These are phyloP conservation scores for Achaetomium macrosporum DNA, from an alignment of 2,329 filamentous ascomycete species.

Conservation along the genomic window DNA sequence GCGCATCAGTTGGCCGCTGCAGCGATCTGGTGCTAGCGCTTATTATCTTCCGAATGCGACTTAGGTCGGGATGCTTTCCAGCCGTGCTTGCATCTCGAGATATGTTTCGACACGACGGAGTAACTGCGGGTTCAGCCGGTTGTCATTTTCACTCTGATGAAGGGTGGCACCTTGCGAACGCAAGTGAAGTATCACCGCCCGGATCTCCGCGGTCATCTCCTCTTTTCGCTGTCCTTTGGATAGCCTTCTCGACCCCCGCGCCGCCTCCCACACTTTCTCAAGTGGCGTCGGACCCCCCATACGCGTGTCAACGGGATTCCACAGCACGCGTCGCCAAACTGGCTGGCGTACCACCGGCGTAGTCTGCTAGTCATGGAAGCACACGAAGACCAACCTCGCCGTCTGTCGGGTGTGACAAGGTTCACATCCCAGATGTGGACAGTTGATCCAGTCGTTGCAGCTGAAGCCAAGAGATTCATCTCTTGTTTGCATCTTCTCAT, in stretches of 20 bases:
- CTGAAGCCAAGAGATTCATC: not conserved
- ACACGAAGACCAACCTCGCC: constrained; percentile 1
- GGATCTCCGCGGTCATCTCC: not conserved
- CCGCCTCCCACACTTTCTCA: not conserved
- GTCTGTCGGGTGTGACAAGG: constrained; percentile 3
- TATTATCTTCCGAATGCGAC: no score
- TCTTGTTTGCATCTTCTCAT: not conserved
- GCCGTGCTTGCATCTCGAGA: no score
- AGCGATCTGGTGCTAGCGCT: no score
- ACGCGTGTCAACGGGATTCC: constrained; percentile 5
- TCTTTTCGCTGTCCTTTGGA: not conserved
- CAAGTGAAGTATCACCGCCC: no score
- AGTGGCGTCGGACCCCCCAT: constrained; percentile 7
- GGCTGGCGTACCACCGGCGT: constrained; percentile 2
- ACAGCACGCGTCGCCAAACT: not conserved
- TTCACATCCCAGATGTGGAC: not conserved
- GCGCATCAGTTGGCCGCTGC: no score
- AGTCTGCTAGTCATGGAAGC: not conserved
- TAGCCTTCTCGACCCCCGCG: constrained; percentile 13
- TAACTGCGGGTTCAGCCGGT: no score
- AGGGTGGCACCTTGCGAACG: no score
- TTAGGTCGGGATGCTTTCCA: no score
- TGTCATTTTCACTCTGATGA: no score
- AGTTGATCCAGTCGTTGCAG: not conserved
- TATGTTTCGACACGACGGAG: no score